Evolutionary conservation across 768 basidiomycete species (phyloP).

Genomic region (Leccinum rimulosum): DNA sequence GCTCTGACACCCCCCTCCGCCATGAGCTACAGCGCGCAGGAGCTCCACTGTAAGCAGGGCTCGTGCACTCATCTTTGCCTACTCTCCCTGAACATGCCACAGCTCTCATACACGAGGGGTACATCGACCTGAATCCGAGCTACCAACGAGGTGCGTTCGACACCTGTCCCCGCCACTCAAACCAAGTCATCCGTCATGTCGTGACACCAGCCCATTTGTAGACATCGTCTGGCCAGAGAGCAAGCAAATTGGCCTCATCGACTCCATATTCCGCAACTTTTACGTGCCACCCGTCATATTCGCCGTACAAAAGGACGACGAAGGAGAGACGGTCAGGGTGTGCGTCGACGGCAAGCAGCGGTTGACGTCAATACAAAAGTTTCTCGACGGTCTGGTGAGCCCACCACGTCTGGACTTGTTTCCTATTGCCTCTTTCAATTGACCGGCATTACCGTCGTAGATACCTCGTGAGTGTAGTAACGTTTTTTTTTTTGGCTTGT

Average conservation of each 20-base stretch:
- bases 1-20: conserved; percentile 41
- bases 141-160: conserved; percentile 63
- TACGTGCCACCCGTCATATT: conserved; percentile 54
- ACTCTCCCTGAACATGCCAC: conserved; percentile 1
- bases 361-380: conserved; percentile 45
- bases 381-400: conserved; percentile 45
- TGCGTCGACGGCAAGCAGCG: conserved; percentile 58
- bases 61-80: not conserved
- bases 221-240: conserved; percentile 74
- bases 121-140: conserved; percentile 65
- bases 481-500: conserved; percentile 9
- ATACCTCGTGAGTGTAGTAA: conserved; percentile 48
- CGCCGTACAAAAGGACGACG: conserved; percentile 39
- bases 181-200: not conserved
- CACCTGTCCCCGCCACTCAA: not conserved
- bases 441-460: conserved; percentile 29
- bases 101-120: conserved; percentile 68
- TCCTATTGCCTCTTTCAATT: not conserved
- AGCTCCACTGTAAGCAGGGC: conserved; percentile 44
- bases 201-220: conserved; percentile 23
- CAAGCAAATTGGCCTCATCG: conserved; percentile 58
- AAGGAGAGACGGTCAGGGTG: conserved; percentile 39
- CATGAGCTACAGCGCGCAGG: conserved; percentile 40
- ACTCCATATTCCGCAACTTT: conserved; percentile 53
- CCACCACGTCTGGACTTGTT: not conserved